Evolutionary conservation across 2,329 filamentous ascomycete species (phyloP).

Genomic region (Trichoderma pleuroti): DNA sequence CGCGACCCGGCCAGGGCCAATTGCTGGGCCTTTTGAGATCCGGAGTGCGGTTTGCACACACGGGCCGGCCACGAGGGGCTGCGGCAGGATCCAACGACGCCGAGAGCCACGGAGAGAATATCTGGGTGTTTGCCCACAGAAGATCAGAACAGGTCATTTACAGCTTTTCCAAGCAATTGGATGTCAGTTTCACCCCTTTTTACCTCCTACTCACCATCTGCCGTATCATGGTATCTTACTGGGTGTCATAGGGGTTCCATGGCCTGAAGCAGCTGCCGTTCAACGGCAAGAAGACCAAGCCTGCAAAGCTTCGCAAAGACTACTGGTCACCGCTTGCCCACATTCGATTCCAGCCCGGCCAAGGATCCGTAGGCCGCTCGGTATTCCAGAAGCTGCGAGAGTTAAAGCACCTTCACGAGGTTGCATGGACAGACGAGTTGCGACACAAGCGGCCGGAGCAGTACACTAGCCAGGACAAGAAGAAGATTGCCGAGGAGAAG

Average conservation of each 20-base stretch:
- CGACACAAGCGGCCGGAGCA: constrained; percentile 38
- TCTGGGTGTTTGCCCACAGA: constrained; percentile 54
- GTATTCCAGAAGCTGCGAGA: constrained; percentile 64
- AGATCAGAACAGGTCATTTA: constrained; percentile 51
- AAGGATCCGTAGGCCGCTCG: constrained; percentile 52
- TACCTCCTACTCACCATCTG: too few relatives aligned
- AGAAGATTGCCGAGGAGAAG: constrained; percentile 31
- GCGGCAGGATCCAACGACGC: constrained; percentile 28
- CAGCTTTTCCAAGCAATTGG: constrained; percentile 44
- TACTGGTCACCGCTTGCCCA: constrained; percentile 61
- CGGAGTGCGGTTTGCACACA: constrained; percentile 40
- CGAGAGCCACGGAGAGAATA: constrained; percentile 52
- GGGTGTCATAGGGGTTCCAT: constrained; percentile 35
- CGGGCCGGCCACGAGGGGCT: constrained; percentile 24
- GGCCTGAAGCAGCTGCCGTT: constrained; percentile 58
- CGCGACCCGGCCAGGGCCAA: constrained; percentile 37
- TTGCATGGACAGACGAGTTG: constrained; percentile 54
- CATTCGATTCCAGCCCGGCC: constrained; percentile 54
- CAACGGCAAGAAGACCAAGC: constrained; percentile 65
- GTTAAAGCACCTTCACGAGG: constrained; percentile 59
- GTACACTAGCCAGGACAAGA: constrained; percentile 33
- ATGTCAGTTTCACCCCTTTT: constrained; percentile 37
- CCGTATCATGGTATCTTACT: not conserved
- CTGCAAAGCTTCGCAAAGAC: constrained; percentile 62
- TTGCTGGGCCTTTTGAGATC: constrained; percentile 42